Percentiles rank a stretch among this genome's conserved stretches.
Evolutionary conservation across 306 rosid species (phyloP).

Genomic region (Betula pendula): DNA sequence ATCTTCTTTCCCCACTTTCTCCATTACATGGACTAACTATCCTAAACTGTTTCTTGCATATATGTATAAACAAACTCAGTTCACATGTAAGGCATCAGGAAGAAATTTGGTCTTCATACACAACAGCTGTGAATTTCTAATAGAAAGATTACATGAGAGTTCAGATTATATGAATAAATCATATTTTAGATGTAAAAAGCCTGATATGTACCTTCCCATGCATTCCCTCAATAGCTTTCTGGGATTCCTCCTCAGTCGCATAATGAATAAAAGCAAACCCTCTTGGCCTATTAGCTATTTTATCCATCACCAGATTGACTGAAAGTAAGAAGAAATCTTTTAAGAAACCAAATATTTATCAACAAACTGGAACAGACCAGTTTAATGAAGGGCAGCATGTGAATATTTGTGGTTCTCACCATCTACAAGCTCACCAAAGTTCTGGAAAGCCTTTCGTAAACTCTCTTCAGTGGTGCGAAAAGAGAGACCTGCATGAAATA

Average conservation of each 20-base stretch:
- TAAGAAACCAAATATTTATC: neutral
- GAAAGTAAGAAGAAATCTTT: constrained; percentile 14
- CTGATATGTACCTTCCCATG: constrained; percentile 76
- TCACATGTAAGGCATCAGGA: neutral
- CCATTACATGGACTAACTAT: neutral
- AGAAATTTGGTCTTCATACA: neutral
- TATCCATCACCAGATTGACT: constrained; percentile 97
- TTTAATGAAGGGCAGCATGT: constrained; percentile 3
- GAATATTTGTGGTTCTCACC: constrained; percentile 41
- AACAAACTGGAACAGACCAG: constrained; percentile 5
- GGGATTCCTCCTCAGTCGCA: constrained; percentile 77
- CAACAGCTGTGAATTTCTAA: neutral
- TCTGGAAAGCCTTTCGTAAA: constrained; percentile 68
- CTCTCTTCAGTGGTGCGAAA: constrained; percentile 89
- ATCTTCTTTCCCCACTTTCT: neutral
- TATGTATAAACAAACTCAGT: neutral
- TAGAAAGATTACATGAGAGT: constrained; percentile 6
- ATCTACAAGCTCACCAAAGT: constrained; percentile 76
- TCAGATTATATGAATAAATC: neutral
- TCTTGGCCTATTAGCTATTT: constrained; percentile 85
- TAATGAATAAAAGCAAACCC: constrained; percentile 91
- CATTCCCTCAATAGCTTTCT: constrained; percentile 84
- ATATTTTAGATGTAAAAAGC: constrained; percentile 9
- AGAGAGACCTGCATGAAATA: constrained; percentile 67
- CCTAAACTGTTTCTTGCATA: neutral